phyloP scores from a whole-genome alignment of 164 flowering plant genomes.

The Stephania japonica region DNA sequence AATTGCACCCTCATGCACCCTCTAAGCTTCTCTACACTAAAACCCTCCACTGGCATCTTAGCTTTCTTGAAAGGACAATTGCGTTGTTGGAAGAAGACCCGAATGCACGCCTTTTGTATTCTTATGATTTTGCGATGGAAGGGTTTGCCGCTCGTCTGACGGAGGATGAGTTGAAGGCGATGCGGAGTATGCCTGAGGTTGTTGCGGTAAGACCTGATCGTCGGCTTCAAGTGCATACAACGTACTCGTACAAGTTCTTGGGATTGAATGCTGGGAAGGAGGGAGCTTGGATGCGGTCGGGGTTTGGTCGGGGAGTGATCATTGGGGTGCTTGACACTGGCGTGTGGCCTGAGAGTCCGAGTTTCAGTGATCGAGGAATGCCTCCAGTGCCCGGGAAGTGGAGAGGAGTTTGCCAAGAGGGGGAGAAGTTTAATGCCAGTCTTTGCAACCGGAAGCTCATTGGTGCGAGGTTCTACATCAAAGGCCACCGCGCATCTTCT shows the following conservation, averaged over 20 bases:
- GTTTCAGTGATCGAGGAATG: slow-evolving; percentile 67
- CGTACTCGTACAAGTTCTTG: slow-evolving; percentile 77
- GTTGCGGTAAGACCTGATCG: slow-evolving; percentile 54
- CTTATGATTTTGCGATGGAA: slow-evolving; percentile 65
- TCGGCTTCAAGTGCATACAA: slow-evolving; percentile 49
- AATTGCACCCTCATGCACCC: slow-evolving; percentile 57
- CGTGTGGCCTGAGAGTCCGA: slow-evolving; percentile 93
- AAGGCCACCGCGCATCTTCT: slow-evolving; percentile 54
- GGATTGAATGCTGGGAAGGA: slow-evolving; percentile 32
- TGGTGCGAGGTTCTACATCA: slow-evolving; percentile 75
- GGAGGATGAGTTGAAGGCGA: slow-evolving; percentile 31
- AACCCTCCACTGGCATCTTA: slow-evolving; percentile 59
- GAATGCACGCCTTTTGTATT: slow-evolving; percentile 62
- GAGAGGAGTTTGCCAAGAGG: slow-evolving; percentile 73
- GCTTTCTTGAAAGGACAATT: slow-evolving; percentile 42
- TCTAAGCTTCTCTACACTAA: slow-evolving; percentile 29
- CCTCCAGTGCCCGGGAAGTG: slow-evolving; percentile 63
- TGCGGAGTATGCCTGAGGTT: slow-evolving; percentile 42
- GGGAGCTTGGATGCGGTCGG: slow-evolving; percentile 37
- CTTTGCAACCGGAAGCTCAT: slow-evolving; percentile 74
- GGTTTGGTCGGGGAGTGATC: slow-evolving; percentile 56
- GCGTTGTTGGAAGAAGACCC: slow-evolving; percentile 30
- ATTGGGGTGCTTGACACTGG: slow-evolving; percentile 88
- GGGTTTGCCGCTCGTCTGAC: slow-evolving; percentile 82
- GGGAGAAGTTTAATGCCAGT: slow-evolving; percentile 48